These are phyloP conservation scores for Corylus heterophylla DNA, from an alignment of 306 rosid genomes.

Conservation along the genomic window DNA sequence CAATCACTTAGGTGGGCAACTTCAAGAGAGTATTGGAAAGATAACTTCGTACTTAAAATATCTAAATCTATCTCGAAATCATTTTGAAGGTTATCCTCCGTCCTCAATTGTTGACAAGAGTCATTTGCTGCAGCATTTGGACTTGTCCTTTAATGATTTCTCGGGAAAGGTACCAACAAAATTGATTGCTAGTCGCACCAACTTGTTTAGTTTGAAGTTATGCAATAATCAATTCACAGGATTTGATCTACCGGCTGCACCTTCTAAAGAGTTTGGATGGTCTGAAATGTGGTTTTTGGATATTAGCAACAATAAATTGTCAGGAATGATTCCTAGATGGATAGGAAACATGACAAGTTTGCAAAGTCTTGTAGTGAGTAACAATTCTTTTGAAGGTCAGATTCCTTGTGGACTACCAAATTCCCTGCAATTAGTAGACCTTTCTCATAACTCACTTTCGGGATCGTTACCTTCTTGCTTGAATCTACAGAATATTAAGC, in stretches of 20 bases:
- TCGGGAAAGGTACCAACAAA: not conserved
- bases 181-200: not conserved
- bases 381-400: not conserved
- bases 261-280: not conserved
- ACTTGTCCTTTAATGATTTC: conserved; percentile 1
- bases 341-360: not conserved
- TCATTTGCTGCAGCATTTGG: not conserved
- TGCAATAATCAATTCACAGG: not conserved
- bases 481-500: not conserved
- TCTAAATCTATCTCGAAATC: not conserved
- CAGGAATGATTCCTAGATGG: not conserved
- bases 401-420: not conserved
- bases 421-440: not conserved
- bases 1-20: not conserved
- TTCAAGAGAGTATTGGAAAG: not conserved
- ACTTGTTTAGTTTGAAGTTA: not conserved
- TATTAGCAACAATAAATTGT: not conserved
- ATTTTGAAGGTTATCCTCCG: conserved; percentile 12
- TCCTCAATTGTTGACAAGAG: not conserved
- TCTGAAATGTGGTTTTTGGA: not conserved
- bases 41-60: not conserved
- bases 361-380: not conserved
- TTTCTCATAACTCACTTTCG: not conserved
- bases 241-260: not conserved
- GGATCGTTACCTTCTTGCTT: conserved; percentile 16